Percentiles rank a stretch among this genome's conserved stretches.
These are phyloP conservation scores for Fusarium algeriense DNA, from an alignment of 2,329 filamentous ascomycete species.

Conservation along the genomic window DNA sequence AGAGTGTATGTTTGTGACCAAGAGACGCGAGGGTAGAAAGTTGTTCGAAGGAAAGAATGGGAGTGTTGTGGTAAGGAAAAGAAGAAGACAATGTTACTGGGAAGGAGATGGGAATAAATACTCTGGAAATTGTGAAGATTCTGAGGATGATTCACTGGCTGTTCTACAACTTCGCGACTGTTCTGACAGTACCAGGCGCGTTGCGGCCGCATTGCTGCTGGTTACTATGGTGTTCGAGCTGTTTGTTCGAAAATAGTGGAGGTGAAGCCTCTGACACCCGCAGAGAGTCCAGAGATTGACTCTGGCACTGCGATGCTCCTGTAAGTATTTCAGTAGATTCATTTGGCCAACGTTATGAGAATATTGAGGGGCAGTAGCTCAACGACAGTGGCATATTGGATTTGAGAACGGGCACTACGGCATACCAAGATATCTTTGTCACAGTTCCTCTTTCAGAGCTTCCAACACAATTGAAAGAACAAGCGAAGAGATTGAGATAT, in stretches of 20 bases:
- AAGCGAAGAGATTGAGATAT: no score
- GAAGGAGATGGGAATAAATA: background rate
- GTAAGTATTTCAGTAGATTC: background rate
- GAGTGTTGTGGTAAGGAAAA: background rate
- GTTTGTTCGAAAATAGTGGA: background rate
- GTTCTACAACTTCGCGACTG: fast-evolving
- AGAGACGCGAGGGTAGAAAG: background rate
- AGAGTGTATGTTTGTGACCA: background rate
- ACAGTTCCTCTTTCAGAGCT: no score
- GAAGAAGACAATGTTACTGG: fast-evolving
- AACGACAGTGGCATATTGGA: no score
- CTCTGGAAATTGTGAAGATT: fast-evolving
- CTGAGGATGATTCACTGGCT: background rate
- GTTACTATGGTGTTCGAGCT: background rate
- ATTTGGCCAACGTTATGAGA: fast-evolving
- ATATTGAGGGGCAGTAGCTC: fast-evolving
- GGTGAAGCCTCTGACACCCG: background rate
- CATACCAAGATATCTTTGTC: no score
- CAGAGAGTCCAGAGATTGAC: background rate
- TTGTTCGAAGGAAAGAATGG: background rate
- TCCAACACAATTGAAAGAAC: no score
- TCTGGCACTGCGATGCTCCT: background rate
- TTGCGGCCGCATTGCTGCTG: background rate
- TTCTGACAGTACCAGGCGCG: background rate
- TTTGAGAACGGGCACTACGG: no score